Evolutionary conservation across 768 basidiomycete genomes (phyloP), one percentile per base, ranked within the genome.

Genomic region (Boletus pseudopeckii): DNA sequence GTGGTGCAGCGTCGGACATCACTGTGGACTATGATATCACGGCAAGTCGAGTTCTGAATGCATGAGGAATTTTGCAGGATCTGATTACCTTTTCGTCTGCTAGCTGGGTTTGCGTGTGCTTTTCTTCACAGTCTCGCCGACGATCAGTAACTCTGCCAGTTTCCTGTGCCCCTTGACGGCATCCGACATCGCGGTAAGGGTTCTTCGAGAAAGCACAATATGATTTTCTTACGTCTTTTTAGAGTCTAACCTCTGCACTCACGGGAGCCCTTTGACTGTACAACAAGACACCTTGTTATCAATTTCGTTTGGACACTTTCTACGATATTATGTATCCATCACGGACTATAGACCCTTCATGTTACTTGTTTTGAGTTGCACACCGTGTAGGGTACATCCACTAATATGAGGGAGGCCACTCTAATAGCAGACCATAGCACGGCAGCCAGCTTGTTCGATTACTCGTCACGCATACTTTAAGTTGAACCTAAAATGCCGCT

Each of bases 71-170:
- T 14, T 45, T 32, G 41, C 39, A 50, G 51, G 30, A 50, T 24
- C 51, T 66, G 40, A 55, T 55, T 50, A 44, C 28, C 39, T 50
- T 33, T 26, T 26, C 42, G 30, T 38, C 3, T 53, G 4, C 54
- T 52, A 90, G 87, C 69, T 90, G 52, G 81, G 74, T n/a, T 67
- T 92, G 50, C 77, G 77, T 34, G 76, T 90, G 15, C 61, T 89
- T n/a, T 70, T 84, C 50, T 74, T 90, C 41, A 81, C 82, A 0
- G 75, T 91, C 40, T 82, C 81, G 15, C 90, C 88, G 11, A 78
- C 80, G 2, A 75, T 92, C 63, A 80, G 75, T 48, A 85, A 85
- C 59, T 70, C 71, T 6, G 76, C 86, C 58, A 78, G 66, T 34
- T 88, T 92, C 64, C 57, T 68, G 11, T 92, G 90, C 65, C 90